Evolutionary conservation across 2,329 filamentous ascomycete species (phyloP), one percentile per base, ranked within the genome.

Genomic region (Coniochaeta sp.): DNA sequence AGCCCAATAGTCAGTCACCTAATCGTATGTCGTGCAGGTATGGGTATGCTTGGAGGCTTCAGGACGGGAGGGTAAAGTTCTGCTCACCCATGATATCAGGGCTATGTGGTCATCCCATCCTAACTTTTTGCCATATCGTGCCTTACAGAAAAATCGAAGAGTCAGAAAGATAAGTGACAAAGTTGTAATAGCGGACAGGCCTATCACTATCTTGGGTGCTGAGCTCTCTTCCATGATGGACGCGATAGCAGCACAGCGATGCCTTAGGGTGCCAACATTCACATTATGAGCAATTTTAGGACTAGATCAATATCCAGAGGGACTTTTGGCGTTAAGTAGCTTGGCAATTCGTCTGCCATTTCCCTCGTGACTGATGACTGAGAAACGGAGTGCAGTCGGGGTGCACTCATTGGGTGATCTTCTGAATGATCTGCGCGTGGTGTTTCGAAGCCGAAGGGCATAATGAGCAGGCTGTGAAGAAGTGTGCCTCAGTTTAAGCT

Each of bases 181-280:
- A 12, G 60, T 60, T 9, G 62, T 63, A 57, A 63, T 61, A 56
- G 66, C 61, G 26, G 38, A 17, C 6, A 40, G 9, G 5, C 38
- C 38, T 40, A 40, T 40, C 38, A 40, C 38, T 4, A 40, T 40
- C 38, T 40, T 40, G n/a, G 38, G 38, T 7, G 38, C 38, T 40
- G 38, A 5, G 38, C 38, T 40, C n/a, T 40, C 38, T 5, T 40
- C 38, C 38, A 40, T 40, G 17, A 17, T 17, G 38, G 17, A 40
- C 9, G 17, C n/a, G 38, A 40, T 19, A 40, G 4, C 38, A 36
- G 14, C 34, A 3, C 12, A n/a, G 17, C 6, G 6, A n/a, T n/a
- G 9, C 3, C 16, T 17, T 40, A 17, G 38, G 3, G 9, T 3
- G 17, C 17, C 6, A 6, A 4, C n/a, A 16, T 40, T 40, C 3